phyloP scores from a whole-genome alignment of 2,329 filamentous ascomycete genomes.

The Dothiorella sarmentorum region DNA sequence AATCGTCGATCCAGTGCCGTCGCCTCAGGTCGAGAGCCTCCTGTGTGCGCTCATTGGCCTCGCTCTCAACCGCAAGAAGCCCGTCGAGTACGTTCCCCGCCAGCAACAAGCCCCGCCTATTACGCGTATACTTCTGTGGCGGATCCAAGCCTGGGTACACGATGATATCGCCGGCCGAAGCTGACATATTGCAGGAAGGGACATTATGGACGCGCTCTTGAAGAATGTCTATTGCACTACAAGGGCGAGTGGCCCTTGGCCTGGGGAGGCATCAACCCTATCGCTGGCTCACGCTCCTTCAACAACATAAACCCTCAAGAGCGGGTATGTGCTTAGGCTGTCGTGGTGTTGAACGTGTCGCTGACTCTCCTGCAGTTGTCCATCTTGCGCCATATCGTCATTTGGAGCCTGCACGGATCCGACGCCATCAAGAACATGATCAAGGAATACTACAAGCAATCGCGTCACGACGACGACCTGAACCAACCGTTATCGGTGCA shows the following conservation, averaged over 20 bases:
- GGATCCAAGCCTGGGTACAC: background rate
- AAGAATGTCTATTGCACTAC: conserved; percentile 85
- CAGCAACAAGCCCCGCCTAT: background rate
- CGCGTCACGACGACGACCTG: conserved; percentile 69
- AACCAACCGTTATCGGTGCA: conserved; percentile 90
- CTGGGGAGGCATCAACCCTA: conserved; percentile 80
- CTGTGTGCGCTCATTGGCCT: conserved; percentile 85
- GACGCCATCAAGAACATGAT: conserved; percentile 78
- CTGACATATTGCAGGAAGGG: conserved; percentile 63
- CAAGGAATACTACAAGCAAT: conserved; percentile 83
- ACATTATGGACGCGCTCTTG: conserved; percentile 88
- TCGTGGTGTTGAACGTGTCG: conserved; percentile 7
- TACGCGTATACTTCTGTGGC: background rate
- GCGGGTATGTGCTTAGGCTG: conserved; percentile 58
- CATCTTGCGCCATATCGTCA: conserved; percentile 74
- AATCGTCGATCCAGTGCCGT: conserved; percentile 71
- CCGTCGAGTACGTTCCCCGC: conserved; percentile 77
- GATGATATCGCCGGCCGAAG: background rate
- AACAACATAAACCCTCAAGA: conserved; percentile 75
- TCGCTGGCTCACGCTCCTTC: conserved; percentile 78
- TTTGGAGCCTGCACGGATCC: conserved; percentile 88
- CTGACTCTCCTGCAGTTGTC: conserved; percentile 60
- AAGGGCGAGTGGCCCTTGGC: conserved; percentile 81
- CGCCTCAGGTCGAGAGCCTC: conserved; percentile 80
- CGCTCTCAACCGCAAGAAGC: conserved; percentile 94